A percentile compares a stretch with the other conserved stretches of the same genome.
phyloP scores from a whole-genome alignment of 352 stramenopile genomes.

The Aphanomyces astaci region DNA sequence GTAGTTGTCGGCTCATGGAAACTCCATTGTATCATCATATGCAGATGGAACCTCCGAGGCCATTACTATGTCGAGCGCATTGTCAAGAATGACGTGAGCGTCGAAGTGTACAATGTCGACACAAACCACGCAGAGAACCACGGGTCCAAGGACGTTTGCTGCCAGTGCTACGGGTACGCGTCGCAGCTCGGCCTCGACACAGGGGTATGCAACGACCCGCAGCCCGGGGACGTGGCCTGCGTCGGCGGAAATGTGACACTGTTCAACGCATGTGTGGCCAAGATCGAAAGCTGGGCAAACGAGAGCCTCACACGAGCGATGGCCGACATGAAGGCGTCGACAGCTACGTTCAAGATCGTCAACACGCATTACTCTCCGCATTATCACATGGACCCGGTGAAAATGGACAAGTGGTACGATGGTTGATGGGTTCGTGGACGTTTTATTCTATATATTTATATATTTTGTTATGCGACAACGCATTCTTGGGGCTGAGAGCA shows the following conservation, averaged over 20 bases:
- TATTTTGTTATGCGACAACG: no score
- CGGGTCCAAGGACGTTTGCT: conserved; percentile 56
- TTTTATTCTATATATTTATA: no score
- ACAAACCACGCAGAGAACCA: conserved; percentile 41
- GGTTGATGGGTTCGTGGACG: conserved; percentile 24
- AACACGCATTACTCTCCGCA: conserved; percentile 81
- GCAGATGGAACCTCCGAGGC: conserved; percentile 14
- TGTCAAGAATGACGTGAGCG: conserved; percentile 4
- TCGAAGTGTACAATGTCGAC: conserved; percentile 74
- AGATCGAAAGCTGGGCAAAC: conserved; percentile 47
- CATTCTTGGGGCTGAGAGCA: no score
- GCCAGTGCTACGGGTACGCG: conserved; percentile 74
- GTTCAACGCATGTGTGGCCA: conserved; percentile 66
- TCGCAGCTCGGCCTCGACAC: conserved; percentile 20
- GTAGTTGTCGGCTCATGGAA: no score
- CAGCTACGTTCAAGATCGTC: conserved; percentile 74
- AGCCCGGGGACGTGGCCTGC: conserved; percentile 42
- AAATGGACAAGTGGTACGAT: conserved; percentile 46
- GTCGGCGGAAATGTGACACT: conserved; percentile 44
- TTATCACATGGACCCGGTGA: conserved; percentile 53
- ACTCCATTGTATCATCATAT: no score
- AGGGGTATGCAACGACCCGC: conserved; percentile 40
- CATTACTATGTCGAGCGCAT: conserved; percentile 22
- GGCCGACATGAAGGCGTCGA: conserved; percentile 47
- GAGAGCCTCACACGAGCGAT: conserved; percentile 48